Percentiles rank a stretch among this genome's conserved stretches.
phyloP scores from a whole-genome alignment of 441 rosid species.

The Populus trichocarpa region DNA sequence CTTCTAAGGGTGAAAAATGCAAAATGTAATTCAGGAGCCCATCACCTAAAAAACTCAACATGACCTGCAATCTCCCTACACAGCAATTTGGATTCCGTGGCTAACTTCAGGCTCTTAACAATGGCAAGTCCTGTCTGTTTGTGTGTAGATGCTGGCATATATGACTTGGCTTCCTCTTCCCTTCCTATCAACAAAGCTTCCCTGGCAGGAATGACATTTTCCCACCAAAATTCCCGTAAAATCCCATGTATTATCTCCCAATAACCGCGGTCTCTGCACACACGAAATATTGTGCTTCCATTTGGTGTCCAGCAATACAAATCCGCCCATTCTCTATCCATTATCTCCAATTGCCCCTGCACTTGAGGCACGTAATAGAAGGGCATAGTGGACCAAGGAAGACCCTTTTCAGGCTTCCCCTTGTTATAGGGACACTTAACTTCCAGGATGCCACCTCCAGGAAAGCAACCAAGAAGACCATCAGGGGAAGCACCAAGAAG shows the following conservation, averaged over 20 bases:
- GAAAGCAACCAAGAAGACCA: constrained; percentile 66
- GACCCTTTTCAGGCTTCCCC: constrained; percentile 76
- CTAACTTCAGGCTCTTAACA: constrained; percentile 58
- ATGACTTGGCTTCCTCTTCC: constrained; percentile 50
- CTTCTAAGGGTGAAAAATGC: neutral
- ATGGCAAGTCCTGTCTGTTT: constrained; percentile 62
- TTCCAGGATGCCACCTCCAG: constrained; percentile 75
- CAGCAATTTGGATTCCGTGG: constrained; percentile 54
- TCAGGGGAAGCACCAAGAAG: constrained; percentile 92
- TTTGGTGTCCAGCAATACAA: constrained; percentile 90
- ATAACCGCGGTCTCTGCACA: constrained; percentile 58
- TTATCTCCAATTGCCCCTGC: constrained; percentile 96
- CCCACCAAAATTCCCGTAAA: constrained; percentile 89
- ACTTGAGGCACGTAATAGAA: constrained; percentile 96
- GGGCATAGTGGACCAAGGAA: constrained; percentile 83
- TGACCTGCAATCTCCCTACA: constrained; percentile 88
- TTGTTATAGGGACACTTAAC: constrained; percentile 95
- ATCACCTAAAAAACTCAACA: constrained; percentile 40
- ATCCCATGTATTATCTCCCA: constrained; percentile 74
- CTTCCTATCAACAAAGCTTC: constrained; percentile 57
- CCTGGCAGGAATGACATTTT: constrained; percentile 77
- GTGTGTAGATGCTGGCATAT: constrained; percentile 65
- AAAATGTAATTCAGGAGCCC: neutral
- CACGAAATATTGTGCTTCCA: constrained; percentile 78
- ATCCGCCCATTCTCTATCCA: constrained; percentile 93